Evolutionary conservation across 805 yeast genomes (phyloP), one percentile per base, ranked within the genome.

Genomic region (Pichia eremophila): DNA sequence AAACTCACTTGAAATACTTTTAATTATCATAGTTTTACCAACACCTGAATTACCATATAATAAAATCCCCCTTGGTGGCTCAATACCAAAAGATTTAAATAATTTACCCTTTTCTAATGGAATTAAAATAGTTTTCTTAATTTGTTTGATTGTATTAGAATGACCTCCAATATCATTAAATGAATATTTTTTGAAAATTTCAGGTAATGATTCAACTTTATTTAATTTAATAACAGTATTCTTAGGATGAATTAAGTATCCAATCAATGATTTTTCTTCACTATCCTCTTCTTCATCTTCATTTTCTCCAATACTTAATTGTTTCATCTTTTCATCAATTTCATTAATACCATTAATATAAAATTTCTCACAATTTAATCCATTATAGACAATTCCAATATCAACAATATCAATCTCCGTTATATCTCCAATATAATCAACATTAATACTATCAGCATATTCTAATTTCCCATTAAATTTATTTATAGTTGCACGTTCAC

Each of bases 31-130:
- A 1, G 97, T 85, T 62, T 91, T 91, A 45, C 99, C 99, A 0
- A 97, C 91, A 4, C 99, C 99, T 3, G 98, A 93, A 3, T 97
- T 95, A 0, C 99, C 99, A 66, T 90, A 95, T n/a, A 93, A 66
- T 31, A 93, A 64, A 0, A 93, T 85, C 40, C 98, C 98, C 27
- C 96, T 72, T 14, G 96, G 96, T 9, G 99, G 97, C 9, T 83
- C 74, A 18, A 89, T 83, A n/a, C 91, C 89, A 68, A 91, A 93
- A 46, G 85, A 79, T 8, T 81, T 72, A 57, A 90, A 91, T 32
- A 88, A 65, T 7, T 75, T 73, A 0, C 97, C 95, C 48, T 78
- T 78, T 50, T 81, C 79, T 27, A 93, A 70, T 0, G 99, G 97
- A 3, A 91, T 70, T 46, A 85, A 85, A 9, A 90, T 78, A 0